Base-by-base conservation (phyloP, 2,329 filamentous ascomycete species). In the Colletotrichum viniferum region DNA sequence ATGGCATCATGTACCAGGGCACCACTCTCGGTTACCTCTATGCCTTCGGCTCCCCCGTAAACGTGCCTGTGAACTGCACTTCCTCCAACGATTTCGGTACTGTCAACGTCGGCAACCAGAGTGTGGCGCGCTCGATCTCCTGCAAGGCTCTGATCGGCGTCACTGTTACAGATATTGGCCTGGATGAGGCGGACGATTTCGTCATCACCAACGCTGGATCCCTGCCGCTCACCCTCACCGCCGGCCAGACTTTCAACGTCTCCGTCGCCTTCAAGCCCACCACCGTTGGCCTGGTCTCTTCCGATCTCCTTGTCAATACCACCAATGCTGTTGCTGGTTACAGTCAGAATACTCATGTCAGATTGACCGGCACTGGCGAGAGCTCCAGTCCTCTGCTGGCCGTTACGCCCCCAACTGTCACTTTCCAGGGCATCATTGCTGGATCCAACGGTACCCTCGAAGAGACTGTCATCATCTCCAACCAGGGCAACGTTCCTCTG, bases 11-110 rank as follows among this genome's bases (percentile, higher is more conserved):
- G 4, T 92, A 91, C 75, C 80, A 91, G n/a, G 88, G 88, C 12
- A 89, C 87, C 1, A 88, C 83, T 4, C 81, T 83, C 28, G 90
- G 90, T 5, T 87, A 82, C 70, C 79, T 92, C 24, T 91, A 91
- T 34, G 90, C 85, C 3, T 91, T 90, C 70, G 90, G 90, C 2
- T 88, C 89, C 0, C 89, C 90, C 0, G 88, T 89, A 32, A 90
- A 88, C 52, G 78, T 85, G 5, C 87, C 90, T 0, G 81, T 92
- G 3, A 89, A 90, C 79, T 92, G 90, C 78, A 88, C 88, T 0
- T 83, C 87, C 1, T 85, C 86, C 0, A 80, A 86, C 30, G 83
- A 86, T 26, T 91, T 91, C 77, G 88, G 88, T 4, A 84, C 80
- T 2, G 82, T 85, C 1, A 21, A 71, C 8, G 30, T 76, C 13